These are phyloP conservation scores for Plasmodium blacklocki DNA, from an alignment of 169 alveolate genomes.

Conservation along the genomic window DNA sequence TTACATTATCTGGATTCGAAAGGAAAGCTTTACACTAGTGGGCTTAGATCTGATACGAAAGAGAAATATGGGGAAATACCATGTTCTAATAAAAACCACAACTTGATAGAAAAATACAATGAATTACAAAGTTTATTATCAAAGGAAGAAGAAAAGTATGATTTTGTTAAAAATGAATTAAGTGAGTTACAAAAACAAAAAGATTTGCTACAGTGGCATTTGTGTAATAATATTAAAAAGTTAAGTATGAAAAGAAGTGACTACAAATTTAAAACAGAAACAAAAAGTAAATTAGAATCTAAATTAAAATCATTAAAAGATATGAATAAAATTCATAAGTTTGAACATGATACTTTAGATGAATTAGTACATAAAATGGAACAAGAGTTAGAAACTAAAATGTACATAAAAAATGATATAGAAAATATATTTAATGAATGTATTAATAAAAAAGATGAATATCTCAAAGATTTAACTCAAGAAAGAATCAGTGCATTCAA, in stretches of 20 bases:
- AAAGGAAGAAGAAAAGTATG: slow-evolving; percentile 38
- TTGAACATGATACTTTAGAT: slow-evolving; percentile 48
- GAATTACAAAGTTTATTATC: slow-evolving; percentile 21
- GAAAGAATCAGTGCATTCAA: slow-evolving; percentile 40
- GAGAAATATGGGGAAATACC: neutral
- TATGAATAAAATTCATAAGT: slow-evolving; percentile 30
- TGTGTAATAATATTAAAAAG: slow-evolving; percentile 45
- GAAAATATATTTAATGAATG: slow-evolving; percentile 49
- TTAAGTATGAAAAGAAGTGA: slow-evolving; percentile 69
- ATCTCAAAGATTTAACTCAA: slow-evolving; percentile 31
- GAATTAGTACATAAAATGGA: slow-evolving; percentile 54
- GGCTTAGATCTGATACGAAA: slow-evolving; percentile 13
- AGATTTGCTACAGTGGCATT: slow-evolving; percentile 59
- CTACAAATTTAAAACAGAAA: slow-evolving; percentile 23
- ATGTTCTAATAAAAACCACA: neutral
- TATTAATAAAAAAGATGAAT: slow-evolving; percentile 40
- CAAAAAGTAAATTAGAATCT: slow-evolving; percentile 28
- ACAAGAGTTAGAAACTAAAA: slow-evolving; percentile 24
- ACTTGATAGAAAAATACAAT: slow-evolving; percentile 33
- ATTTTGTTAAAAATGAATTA: slow-evolving; percentile 26
- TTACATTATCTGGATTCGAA: slow-evolving; percentile 64
- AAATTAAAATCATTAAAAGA: slow-evolving; percentile 47
- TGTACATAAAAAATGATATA: slow-evolving; percentile 16
- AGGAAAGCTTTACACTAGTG: slow-evolving; percentile 49
- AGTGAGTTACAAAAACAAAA: slow-evolving; percentile 32